Evolutionary conservation across 352 stramenopile species (phyloP), one percentile per base, ranked within the genome.

Genomic region (Plasmopara viticola): DNA sequence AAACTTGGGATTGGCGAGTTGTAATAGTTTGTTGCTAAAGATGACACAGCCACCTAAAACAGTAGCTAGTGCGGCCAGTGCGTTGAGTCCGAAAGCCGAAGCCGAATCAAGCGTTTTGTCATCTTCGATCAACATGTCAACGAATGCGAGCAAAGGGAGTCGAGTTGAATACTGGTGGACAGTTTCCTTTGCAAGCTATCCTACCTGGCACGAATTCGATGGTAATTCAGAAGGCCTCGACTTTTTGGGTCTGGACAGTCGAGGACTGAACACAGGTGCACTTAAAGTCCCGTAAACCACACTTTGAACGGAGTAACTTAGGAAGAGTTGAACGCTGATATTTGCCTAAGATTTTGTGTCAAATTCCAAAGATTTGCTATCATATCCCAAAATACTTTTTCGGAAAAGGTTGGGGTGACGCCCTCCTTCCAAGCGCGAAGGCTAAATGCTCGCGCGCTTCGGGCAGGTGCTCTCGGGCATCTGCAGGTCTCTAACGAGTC

Each of bases 11-110:
- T 77, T 88, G 13, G 72, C 74, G 15, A 86, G 59, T 33, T 84
- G 74, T 17, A 91, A 70, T 17, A 85, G 53, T 40, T 74, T 68
- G 47, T 85, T 81, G 47, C 66, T 83, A 58, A 86, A 90, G 51
- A 92, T 78, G 20, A 92, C 64, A 42, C 66, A 70, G 4, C 75
- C 80, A 28, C 82, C 82, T 8, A 92, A 33, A 5, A 82, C 51
- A 0, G 78, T 88, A 35, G 70, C 64, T n/a, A 85, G 48, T 1
- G 75, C 80, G 1, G 82, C 74, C 3, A 77, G 51, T 6, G 66
- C 61, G 48, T 78, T 86, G 33, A 92, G 56, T 6, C 65, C 76
- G 58, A 92, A 84, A 1, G 72, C 63, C 18, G 56, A 35, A 6
- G 52, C 62, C 48, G 72, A 52, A 25, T 72, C 37, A 30, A 72